Evolutionary conservation across 2,329 filamentous ascomycete species (phyloP).

Genomic region (Cryphonectria nitschkei): DNA sequence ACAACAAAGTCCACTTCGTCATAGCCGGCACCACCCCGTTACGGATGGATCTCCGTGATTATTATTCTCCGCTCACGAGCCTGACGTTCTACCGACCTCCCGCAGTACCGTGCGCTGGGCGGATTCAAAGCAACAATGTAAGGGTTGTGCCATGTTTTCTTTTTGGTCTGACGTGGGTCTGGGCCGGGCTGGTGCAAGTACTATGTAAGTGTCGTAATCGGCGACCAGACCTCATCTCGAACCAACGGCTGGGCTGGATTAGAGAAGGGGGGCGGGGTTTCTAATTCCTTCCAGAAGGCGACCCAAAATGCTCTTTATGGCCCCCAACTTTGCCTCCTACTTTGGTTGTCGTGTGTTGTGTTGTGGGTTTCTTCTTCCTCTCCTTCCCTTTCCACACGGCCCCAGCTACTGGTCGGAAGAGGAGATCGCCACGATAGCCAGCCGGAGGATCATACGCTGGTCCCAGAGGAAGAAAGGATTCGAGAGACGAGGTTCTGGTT

Average conservation of each 20-base stretch:
- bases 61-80: not conserved
- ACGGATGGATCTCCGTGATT: not conserved
- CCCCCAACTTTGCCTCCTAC: not conserved
- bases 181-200: not conserved
- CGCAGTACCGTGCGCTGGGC: not conserved
- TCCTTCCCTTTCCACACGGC: not conserved
- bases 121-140: not conserved
- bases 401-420: not conserved
- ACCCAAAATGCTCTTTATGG: not conserved
- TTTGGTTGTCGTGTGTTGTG: not conserved
- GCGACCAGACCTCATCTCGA: not conserved
- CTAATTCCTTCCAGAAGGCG: not conserved
- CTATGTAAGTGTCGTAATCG: not conserved
- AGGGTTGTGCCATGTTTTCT: not conserved
- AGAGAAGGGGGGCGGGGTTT: not conserved
- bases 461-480: slow-evolving; percentile 9
- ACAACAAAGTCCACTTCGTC: not conserved
- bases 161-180: not conserved
- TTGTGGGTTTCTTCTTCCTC: not conserved
- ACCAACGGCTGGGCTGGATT: not conserved
- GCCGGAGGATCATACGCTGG: slow-evolving; percentile 7
- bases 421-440: slow-evolving; percentile 8
- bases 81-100: not conserved
- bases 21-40: not conserved
- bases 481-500: not conserved